These are phyloP conservation scores for Blepharisma japonicum DNA, from an alignment of 73 alveolate genomes.

Conservation along the genomic window DNA sequence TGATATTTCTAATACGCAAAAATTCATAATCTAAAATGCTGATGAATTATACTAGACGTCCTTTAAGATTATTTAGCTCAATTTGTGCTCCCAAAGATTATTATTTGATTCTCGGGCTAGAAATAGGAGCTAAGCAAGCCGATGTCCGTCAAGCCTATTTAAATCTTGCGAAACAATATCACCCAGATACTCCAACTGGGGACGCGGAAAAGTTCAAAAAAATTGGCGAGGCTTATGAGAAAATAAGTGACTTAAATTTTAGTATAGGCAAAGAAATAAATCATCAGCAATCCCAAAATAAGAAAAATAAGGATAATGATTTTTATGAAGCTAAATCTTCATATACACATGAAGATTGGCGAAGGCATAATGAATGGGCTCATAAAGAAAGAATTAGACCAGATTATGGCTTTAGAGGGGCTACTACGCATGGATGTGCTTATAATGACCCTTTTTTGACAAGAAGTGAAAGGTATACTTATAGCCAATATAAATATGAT, in stretches of 20 bases:
- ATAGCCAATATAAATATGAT: slow-evolving; percentile 17
- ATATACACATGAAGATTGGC: too few relatives aligned
- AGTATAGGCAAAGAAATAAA: too few relatives aligned
- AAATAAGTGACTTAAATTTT: slow-evolving; percentile 54
- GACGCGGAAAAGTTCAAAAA: slow-evolving; percentile 89
- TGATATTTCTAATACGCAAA: too few relatives aligned
- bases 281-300: too few relatives aligned
- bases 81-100: slow-evolving; percentile 42
- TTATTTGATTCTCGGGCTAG: slow-evolving; percentile 78
- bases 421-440: neutral
- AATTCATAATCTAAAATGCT: too few relatives aligned
- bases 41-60: too few relatives aligned
- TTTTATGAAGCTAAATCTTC: too few relatives aligned
- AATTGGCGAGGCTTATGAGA: slow-evolving; percentile 86
- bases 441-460: slow-evolving; percentile 17
- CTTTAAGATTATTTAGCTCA: too few relatives aligned
- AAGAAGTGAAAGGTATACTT: slow-evolving; percentile 9
- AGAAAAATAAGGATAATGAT: too few relatives aligned
- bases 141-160: slow-evolving; percentile 92
- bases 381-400: too few relatives aligned
- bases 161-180: slow-evolving; percentile 85
- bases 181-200: slow-evolving; percentile 94
- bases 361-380: too few relatives aligned
- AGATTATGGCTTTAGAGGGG: too few relatives aligned
- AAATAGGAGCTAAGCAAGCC: slow-evolving; percentile 69